Conservation (phyloP, 805 yeast genomes). For the Lachancea waltii region DNA sequence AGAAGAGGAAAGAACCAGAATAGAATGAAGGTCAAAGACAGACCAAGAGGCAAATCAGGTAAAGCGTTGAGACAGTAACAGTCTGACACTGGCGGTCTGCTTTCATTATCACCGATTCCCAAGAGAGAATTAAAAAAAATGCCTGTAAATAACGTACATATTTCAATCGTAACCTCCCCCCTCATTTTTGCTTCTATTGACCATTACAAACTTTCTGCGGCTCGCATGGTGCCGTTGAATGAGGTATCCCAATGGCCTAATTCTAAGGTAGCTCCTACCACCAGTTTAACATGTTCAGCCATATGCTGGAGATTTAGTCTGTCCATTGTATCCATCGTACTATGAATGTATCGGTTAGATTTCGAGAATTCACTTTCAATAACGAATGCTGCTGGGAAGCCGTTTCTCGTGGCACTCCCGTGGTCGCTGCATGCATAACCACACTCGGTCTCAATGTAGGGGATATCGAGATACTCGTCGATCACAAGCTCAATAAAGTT, state of each 20-base stretch:
- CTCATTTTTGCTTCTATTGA: no score
- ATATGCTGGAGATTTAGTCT: slow-evolving; percentile 72
- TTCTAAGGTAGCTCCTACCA: slow-evolving; percentile 68
- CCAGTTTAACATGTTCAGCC: slow-evolving; percentile 71
- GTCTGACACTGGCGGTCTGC: no score
- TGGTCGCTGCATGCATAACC: slow-evolving; percentile 95
- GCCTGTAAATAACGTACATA: no score
- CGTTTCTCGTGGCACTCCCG: slow-evolving; percentile 74
- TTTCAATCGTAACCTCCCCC: no score
- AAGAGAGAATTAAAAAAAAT: no score
- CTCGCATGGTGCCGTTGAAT: background rate
- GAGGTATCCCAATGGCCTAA: slow-evolving; percentile 36
- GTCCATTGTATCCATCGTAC: slow-evolving; percentile 74
- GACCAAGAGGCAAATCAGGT: slow-evolving; percentile 68
- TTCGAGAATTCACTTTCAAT: slow-evolving; percentile 66
- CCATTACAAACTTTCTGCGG: no score
- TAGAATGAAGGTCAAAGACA: slow-evolving; percentile 79
- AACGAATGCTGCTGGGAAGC: slow-evolving; percentile 79
- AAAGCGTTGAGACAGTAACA: slow-evolving; percentile 14
- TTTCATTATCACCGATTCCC: no score
- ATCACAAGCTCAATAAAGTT: slow-evolving; percentile 57
- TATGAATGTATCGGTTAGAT: slow-evolving; percentile 67
- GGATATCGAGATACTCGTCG: slow-evolving; percentile 55
- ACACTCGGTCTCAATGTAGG: slow-evolving; percentile 68
- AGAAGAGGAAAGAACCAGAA: slow-evolving; percentile 85